Percentiles rank a stretch among this genome's conserved stretches.
Conservation (phyloP, 2,329 filamentous ascomycete genomes). For the Alternaria consortialis region DNA sequence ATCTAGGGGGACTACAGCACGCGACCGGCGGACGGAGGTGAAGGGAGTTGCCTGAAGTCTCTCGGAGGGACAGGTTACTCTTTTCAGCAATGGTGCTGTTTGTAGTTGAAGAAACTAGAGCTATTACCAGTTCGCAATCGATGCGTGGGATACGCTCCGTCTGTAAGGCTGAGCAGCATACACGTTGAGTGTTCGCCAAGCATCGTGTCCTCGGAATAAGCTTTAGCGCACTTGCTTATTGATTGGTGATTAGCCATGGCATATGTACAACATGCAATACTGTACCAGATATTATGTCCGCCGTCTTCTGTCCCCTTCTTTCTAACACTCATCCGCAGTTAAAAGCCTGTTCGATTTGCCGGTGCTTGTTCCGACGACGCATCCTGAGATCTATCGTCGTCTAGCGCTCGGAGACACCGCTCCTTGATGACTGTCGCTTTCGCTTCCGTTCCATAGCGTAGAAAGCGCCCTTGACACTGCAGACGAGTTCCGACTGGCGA, state of each 20-base stretch:
- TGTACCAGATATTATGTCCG: not conserved
- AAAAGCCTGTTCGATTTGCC: not conserved
- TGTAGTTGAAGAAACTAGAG: not conserved
- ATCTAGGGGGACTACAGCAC: not conserved
- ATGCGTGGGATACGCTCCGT: not conserved
- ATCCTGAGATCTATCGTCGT: not conserved
- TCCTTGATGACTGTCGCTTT: not conserved
- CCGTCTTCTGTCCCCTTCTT: not conserved
- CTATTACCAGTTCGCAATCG: not conserved
- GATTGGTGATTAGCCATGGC: slow-evolving; percentile 13
- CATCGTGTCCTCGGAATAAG: slow-evolving; percentile 11
- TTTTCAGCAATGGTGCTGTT: not conserved
- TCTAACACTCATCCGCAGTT: not conserved
- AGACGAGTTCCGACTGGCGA: not conserved
- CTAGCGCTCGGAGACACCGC: slow-evolving; percentile 3
- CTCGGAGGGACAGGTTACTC: not conserved
- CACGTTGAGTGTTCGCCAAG: slow-evolving; percentile 13
- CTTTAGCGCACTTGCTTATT: slow-evolving; percentile 20
- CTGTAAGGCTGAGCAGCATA: not conserved
- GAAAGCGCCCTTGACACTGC: not conserved
- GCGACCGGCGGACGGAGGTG: not conserved
- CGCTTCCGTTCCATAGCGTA: not conserved
- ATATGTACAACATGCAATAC: not conserved
- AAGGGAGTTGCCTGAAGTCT: not conserved
- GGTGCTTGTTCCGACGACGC: not conserved